Evolutionary conservation across 306 rosid species (phyloP).

Genomic region (Vicia villosa): DNA sequence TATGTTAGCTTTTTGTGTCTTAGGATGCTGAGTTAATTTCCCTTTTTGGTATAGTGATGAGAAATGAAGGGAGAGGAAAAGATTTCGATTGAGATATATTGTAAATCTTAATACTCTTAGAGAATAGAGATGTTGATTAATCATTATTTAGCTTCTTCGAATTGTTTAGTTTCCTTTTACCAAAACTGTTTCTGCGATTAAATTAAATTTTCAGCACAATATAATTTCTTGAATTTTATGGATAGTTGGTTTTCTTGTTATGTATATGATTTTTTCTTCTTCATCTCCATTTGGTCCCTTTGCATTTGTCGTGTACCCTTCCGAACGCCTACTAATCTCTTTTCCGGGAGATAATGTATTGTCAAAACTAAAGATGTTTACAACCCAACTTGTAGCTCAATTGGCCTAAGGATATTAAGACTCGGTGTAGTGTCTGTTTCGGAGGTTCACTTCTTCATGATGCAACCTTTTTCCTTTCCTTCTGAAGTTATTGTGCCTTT

Average conservation of each 20-base stretch:
- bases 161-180: not conserved
- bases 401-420: not conserved
- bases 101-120: not conserved
- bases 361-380: conserved; percentile 17
- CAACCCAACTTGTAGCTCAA: conserved; percentile 1
- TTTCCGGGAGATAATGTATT: conserved; percentile 3
- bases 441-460: not conserved
- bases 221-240: conserved; percentile 5
- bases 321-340: conserved; percentile 9
- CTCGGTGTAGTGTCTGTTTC: not conserved
- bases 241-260: not conserved
- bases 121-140: not conserved
- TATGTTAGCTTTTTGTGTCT: conserved; percentile 22
- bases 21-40: conserved; percentile 6
- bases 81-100: conserved; percentile 1
- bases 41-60: not conserved
- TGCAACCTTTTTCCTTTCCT: conserved; percentile 5
- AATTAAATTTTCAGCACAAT: not conserved
- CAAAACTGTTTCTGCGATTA: not conserved
- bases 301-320: not conserved
- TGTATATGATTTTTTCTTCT: not conserved
- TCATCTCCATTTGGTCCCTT: not conserved
- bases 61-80: not conserved
- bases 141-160: not conserved
- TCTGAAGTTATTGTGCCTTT: not conserved